phyloP scores from a whole-genome alignment of 352 stramenopile genomes.

The Phytopythium montanum region DNA sequence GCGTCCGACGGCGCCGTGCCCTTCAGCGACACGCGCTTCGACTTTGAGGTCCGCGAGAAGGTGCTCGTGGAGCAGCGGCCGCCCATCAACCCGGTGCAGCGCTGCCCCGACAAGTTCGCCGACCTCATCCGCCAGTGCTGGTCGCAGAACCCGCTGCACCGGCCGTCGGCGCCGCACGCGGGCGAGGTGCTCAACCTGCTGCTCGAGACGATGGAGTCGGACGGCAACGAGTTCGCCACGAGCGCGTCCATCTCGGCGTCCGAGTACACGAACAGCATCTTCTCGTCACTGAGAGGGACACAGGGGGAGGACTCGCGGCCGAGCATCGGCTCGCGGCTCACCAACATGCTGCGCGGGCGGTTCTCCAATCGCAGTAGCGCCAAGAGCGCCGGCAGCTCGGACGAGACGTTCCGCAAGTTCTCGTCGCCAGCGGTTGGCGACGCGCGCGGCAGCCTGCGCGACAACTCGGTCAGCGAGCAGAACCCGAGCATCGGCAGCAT shows the following conservation, averaged over 20 bases:
- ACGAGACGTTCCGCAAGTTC: slow-evolving; percentile 43
- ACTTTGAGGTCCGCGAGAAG: slow-evolving; percentile 66
- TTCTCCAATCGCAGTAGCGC: slow-evolving; percentile 42
- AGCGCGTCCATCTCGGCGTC: slow-evolving; percentile 24
- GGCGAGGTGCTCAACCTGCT: slow-evolving; percentile 48
- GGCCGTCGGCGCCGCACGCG: slow-evolving; percentile 43
- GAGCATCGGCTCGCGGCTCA: slow-evolving; percentile 50
- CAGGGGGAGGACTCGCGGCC: slow-evolving; percentile 25
- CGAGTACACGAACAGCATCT: slow-evolving; percentile 60
- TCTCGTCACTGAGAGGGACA: slow-evolving; percentile 45
- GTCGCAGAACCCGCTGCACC: slow-evolving; percentile 37
- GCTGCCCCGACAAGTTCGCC: slow-evolving; percentile 51
- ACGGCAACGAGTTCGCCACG: slow-evolving; percentile 26
- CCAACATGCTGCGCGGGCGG: slow-evolving; percentile 56
- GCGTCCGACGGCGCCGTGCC: slow-evolving; percentile 52
- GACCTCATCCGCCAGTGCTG: slow-evolving; percentile 61
- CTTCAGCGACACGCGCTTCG: slow-evolving; percentile 60
- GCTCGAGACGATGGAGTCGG: slow-evolving; percentile 45
- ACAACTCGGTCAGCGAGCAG: slow-evolving; percentile 23
- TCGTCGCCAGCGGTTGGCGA: slow-evolving; percentile 30
- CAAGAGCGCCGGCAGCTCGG: slow-evolving; percentile 26
- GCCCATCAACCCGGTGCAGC: slow-evolving; percentile 37
- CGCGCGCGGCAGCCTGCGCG: slow-evolving; percentile 21
- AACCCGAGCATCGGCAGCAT: slow-evolving; percentile 15
- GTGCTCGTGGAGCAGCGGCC: slow-evolving; percentile 52